Evolutionary conservation across 805 yeast genomes (phyloP), one percentile per base, ranked within the genome.

Genomic region (Clavispora phyllophila): DNA sequence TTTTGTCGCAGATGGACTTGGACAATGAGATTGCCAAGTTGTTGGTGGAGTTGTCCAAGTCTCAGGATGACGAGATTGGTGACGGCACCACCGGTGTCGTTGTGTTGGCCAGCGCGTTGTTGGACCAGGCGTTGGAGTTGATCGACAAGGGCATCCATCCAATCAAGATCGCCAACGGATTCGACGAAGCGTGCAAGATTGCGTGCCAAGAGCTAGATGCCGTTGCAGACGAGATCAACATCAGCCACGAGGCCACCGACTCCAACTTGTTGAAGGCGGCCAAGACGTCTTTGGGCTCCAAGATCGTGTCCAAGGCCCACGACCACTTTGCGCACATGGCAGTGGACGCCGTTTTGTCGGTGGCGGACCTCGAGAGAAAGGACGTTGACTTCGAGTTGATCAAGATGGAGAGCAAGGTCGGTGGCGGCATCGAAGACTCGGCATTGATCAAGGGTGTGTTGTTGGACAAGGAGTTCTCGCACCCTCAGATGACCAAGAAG

Each of bases 11-110:
- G 62, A 93, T 93, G 96, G 96, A 93, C 63, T 75, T 93, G 50
- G 96, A 89, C 54, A 90, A 86, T 64, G 96, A 93, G 68, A 89
- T 93, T 55, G 99, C 99, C 52, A 93, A 93, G 66, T 73, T 93
- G 47, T 72, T 93, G 58, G 99, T 93, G 15, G 96, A 95, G 67
- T 76, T 93, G 51, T 85, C 96, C 24, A 86, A 79, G 63, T 87
- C 96, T 22, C 99, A 91, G 72, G 99, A 91, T 65, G 96, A 93
- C 62, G 98, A 91, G 68, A 88, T 91, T 61, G 99, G 99, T 43
- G 99, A 91, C 63, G 99, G 99, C 60, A 93, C 99, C 23, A 93
- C 99, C 5, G 98, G 98, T 60, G 99, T 93, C 23, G 98, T 93
- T 41, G 98, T 93, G 2, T 72, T 93, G 40, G 98, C 99, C 1